Conservation (phyloP, 495 filamentous ascomycete species). For the Elaphomyces granulatus region DNA sequence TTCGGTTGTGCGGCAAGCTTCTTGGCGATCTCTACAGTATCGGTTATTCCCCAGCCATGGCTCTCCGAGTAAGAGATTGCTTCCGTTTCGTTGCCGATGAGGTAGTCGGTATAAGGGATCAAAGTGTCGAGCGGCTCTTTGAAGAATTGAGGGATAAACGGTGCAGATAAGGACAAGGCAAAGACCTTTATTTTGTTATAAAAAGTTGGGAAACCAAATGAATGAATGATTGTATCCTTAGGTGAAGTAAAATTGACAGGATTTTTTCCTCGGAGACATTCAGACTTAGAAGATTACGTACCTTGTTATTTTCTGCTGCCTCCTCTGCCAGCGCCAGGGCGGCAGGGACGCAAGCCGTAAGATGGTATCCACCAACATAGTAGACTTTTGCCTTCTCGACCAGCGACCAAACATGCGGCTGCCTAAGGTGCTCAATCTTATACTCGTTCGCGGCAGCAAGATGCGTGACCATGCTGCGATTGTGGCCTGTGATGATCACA, state of each 20-base stretch:
- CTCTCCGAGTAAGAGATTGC: slow-evolving; percentile 70
- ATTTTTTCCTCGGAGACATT: not conserved
- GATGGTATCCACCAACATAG: slow-evolving; percentile 87
- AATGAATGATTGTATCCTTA: too few relatives aligned
- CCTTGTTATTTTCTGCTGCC: slow-evolving; percentile 76
- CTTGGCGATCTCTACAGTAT: slow-evolving; percentile 79
- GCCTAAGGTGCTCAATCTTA: slow-evolving; percentile 85
- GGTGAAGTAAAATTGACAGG: too few relatives aligned
- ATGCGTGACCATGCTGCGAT: slow-evolving; percentile 89
- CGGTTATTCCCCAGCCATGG: slow-evolving; percentile 54
- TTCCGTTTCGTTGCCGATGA: slow-evolving; percentile 95
- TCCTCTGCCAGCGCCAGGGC: slow-evolving; percentile 79
- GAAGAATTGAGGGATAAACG: slow-evolving; percentile 95
- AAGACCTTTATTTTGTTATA: slow-evolving; percentile 52
- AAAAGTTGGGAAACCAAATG: too few relatives aligned
- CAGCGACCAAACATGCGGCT: slow-evolving; percentile 75
- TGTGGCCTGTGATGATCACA: slow-evolving; percentile 89
- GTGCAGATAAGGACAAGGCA: slow-evolving; percentile 78
- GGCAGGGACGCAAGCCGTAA: slow-evolving; percentile 80
- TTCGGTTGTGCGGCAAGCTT: slow-evolving; percentile 77
- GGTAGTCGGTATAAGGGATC: slow-evolving; percentile 84
- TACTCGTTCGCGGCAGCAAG: slow-evolving; percentile 95
- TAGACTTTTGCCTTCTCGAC: slow-evolving; percentile 77
- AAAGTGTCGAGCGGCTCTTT: slow-evolving; percentile 82
- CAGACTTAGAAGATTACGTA: slow-evolving; percentile 11